A percentile compares a stretch with the other conserved stretches of the same genome.
These are phyloP conservation scores for Sordaria brevicollis DNA, from an alignment of 495 filamentous ascomycete species.

Conservation along the genomic window DNA sequence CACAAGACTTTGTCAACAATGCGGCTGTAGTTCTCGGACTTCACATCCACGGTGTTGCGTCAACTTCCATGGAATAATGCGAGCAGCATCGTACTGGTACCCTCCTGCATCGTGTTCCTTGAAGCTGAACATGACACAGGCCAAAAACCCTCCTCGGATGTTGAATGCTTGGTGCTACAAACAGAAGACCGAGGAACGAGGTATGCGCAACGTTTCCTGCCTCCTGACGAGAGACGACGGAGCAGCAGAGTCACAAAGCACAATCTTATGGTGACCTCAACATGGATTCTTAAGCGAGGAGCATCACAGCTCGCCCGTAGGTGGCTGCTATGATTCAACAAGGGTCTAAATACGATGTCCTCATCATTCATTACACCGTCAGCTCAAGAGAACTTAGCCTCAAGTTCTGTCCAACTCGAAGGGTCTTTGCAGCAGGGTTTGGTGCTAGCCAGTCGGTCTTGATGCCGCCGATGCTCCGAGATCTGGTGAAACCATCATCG, in stretches of 20 bases:
- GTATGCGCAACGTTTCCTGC: background rate
- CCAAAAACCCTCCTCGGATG: background rate
- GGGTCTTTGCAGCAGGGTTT: background rate
- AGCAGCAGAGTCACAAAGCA: background rate
- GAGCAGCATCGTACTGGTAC: background rate
- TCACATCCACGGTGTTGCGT: background rate
- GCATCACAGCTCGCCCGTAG: background rate
- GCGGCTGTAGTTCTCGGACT: background rate
- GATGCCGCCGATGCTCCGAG: background rate
- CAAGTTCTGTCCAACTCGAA: background rate
- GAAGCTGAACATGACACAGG: background rate
- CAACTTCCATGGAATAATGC: background rate
- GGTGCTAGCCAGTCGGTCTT: background rate
- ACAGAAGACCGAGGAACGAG: background rate
- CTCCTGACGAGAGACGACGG: background rate
- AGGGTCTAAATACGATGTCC: background rate
- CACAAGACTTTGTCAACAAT: background rate
- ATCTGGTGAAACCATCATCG: background rate
- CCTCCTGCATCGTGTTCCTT: background rate
- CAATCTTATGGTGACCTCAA: background rate
- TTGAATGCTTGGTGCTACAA: background rate
- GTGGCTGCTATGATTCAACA: background rate
- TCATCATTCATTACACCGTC: background rate
- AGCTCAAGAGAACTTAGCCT: background rate
- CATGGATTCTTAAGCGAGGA: background rate